These are phyloP conservation scores for Nemania sp. DNA, from an alignment of 2,329 filamentous ascomycete species.

Conservation along the genomic window DNA sequence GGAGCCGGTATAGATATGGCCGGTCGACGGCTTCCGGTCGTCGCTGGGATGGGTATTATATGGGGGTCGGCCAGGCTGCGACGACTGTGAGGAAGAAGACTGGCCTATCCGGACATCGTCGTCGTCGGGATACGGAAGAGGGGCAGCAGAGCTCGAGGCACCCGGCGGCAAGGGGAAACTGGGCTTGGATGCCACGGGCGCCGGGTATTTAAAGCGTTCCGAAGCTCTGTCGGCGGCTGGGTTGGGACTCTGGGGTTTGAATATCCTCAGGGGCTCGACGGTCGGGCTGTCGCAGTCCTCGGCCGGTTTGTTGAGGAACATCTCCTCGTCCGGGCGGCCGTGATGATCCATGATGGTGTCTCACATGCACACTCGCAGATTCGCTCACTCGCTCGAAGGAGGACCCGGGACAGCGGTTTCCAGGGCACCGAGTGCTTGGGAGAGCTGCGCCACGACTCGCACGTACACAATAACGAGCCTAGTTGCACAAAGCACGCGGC, in stretches of 20 bases:
- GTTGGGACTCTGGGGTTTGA: slow-evolving; percentile 72
- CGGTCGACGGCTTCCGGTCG: slow-evolving; percentile 39
- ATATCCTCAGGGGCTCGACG: slow-evolving; percentile 81
- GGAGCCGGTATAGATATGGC: slow-evolving; percentile 42
- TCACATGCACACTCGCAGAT: slow-evolving; percentile 13
- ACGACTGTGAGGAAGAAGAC: slow-evolving; percentile 42
- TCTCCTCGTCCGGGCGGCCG: slow-evolving; percentile 76
- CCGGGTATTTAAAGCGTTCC: slow-evolving; percentile 56
- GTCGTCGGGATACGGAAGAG: slow-evolving; percentile 75
- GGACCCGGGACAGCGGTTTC: too few relatives aligned
- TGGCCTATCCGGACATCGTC: slow-evolving; percentile 54
- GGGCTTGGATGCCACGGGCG: slow-evolving; percentile 54
- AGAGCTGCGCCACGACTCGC: too few relatives aligned
- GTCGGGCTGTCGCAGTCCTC: slow-evolving; percentile 71
- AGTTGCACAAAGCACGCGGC: too few relatives aligned
- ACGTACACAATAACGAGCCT: too few relatives aligned
- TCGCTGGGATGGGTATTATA: slow-evolving; percentile 52
- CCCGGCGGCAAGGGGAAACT: slow-evolving; percentile 68
- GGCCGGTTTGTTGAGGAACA: slow-evolving; percentile 71
- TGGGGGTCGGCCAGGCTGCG: slow-evolving; percentile 43
- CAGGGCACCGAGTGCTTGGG: too few relatives aligned
- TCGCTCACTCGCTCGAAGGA: too few relatives aligned
- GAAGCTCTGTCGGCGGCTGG: slow-evolving; percentile 46
- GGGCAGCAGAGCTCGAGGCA: slow-evolving; percentile 69
- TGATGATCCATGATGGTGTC: slow-evolving; percentile 54